Percentiles rank a stretch among this genome's conserved stretches.
Conservation (phyloP, 169 alveolate species). For the Plasmodium gonderi region DNA sequence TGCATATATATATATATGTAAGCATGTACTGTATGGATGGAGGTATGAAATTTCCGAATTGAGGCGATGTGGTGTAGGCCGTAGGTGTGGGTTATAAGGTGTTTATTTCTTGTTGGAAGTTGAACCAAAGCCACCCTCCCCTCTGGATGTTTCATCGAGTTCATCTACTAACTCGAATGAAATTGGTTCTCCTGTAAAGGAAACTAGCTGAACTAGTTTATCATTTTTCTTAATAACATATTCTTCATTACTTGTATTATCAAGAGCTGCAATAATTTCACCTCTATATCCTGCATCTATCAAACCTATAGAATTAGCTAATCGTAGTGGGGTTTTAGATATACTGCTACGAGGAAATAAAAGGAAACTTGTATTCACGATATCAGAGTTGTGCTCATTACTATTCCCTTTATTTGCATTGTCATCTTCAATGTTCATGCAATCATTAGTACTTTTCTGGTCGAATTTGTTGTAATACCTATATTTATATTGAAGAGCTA, state of each 20-base stretch:
- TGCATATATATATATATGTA: background rate
- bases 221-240: slow-evolving; percentile 90
- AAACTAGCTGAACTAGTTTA: slow-evolving; percentile 89
- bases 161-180: slow-evolving; percentile 87
- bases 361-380: slow-evolving; percentile 83
- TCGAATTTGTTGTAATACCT: slow-evolving; percentile 18
- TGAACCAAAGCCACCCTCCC: slow-evolving; percentile 92
- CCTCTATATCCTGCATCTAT: slow-evolving; percentile 94
- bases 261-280: slow-evolving; percentile 90
- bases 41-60: no score
- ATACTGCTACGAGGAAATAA: slow-evolving; percentile 91
- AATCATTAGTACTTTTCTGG: background rate
- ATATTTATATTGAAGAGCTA: slow-evolving; percentile 82
- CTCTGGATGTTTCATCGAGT: slow-evolving; percentile 90
- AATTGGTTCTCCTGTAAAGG: slow-evolving; percentile 91
- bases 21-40: no score
- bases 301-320: slow-evolving; percentile 92
- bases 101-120: slow-evolving; percentile 75
- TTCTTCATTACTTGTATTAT: slow-evolving; percentile 89
- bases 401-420: slow-evolving; percentile 1
- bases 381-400: slow-evolving; percentile 5
- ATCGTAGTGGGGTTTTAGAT: slow-evolving; percentile 91
- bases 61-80: no score
- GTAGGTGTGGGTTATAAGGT: no score
- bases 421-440: background rate